Evolutionary conservation across 345 rosid genomes (phyloP), one percentile per base, ranked within the genome.

Genomic region (Ceriops zippeliana): DNA sequence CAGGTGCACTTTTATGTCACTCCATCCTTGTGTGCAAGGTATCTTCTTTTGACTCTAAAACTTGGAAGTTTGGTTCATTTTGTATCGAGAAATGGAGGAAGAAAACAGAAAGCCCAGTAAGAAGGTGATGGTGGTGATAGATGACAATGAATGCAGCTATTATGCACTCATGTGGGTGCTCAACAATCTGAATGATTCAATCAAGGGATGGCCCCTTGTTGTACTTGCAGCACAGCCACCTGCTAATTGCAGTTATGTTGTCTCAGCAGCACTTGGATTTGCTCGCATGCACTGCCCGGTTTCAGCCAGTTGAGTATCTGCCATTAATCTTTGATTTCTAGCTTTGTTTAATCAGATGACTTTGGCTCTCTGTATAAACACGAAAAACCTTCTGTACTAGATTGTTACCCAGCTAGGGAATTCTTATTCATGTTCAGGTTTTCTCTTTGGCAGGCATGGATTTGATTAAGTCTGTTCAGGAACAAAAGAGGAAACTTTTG

Each of bases 281-380:
- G 81, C 83, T 73, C 81, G 80, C 75, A 1, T 79, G 57, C 69
- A 81, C 52, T 84, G 68, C 69, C 58, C 83, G 27, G 62, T 68
- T 64, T 62, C 75, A 27, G 21, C 83, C 63, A 66, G 86, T 78
- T 56, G 3, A 56, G 59, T 21, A 56, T 24, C 20, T 51, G 17
- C 26, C 8, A 37, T 6, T 24, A 38, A 15, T 15, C 5, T 46
- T 38, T 63, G 49, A 46, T 42, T 42, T 16, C 21, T 63, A 22
- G 49, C 5, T 17, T 42, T 42, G 19, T 42, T 42, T 42, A 42
- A 42, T 42, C 19, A 42, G 49, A 42, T 42, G 49, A 42, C 49
- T 42, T 1, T 42, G 19, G 17, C 49, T 42, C 0, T 13, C 49
- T 15, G 16, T 42, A 13, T 42, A 17, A 42, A 42, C 17, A 42